A percentile compares a stretch with the other conserved stretches of the same genome.
phyloP scores from a whole-genome alignment of 2,329 filamentous ascomycete species.

The Akanthomyces dipterigenus region DNA sequence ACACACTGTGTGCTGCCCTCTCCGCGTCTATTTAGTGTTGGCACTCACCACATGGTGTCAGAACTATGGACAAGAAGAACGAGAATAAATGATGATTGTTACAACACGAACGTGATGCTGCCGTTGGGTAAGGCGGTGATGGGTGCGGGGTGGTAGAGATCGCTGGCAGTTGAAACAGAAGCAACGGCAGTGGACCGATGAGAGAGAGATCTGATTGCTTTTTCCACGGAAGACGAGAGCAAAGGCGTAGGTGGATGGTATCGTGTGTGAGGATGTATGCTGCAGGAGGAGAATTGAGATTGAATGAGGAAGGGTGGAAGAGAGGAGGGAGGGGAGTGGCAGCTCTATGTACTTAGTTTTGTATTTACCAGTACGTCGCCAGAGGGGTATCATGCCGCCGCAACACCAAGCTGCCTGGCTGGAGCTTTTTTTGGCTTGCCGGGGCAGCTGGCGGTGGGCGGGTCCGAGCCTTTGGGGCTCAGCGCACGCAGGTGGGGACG shows the following conservation, averaged over 20 bases:
- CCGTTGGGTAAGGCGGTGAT: background rate
- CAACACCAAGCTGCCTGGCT: background rate
- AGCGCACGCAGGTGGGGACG: background rate
- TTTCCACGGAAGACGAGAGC: background rate
- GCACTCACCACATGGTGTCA: constrained; percentile 6
- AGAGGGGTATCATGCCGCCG: background rate
- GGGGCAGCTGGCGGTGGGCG: background rate
- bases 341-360: background rate
- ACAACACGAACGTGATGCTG: background rate
- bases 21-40: background rate
- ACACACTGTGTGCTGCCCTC: background rate
- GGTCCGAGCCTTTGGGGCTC: constrained; percentile 8
- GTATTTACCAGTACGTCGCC: background rate
- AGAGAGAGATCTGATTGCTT: background rate
- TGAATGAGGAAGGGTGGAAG: background rate
- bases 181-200: background rate
- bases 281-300: background rate
- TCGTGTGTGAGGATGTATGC: background rate
- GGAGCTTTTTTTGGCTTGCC: constrained; percentile 2
- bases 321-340: constrained; percentile 7
- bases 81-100: background rate
- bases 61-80: background rate
- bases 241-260: background rate
- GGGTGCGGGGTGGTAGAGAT: constrained; percentile 1
- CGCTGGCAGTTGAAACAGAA: constrained; percentile 1